These are phyloP conservation scores for Penicillium pulvis DNA, from an alignment of 495 filamentous ascomycete species.

Conservation along the genomic window DNA sequence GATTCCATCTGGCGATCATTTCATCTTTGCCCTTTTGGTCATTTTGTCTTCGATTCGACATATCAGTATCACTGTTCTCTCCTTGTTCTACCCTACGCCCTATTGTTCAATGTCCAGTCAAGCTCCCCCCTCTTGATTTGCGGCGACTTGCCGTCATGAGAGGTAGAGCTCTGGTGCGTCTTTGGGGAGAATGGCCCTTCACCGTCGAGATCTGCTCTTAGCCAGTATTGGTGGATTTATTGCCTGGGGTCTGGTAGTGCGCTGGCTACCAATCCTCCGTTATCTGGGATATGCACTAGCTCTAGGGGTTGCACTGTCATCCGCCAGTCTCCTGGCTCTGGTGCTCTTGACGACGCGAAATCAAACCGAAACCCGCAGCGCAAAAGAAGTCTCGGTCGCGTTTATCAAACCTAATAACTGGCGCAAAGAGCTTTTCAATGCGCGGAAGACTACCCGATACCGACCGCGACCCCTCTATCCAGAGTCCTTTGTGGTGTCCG, in stretches of 20 bases:
- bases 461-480: conserved; percentile 67
- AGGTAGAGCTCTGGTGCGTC: conserved; percentile 23
- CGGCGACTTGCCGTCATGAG: conserved; percentile 38
- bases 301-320: conserved; percentile 60
- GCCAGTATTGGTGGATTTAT: conserved; percentile 73
- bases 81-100: neutral
- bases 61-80: neutral
- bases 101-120: conserved; percentile 13
- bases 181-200: conserved; percentile 70
- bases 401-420: conserved; percentile 68
- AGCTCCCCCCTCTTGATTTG: conserved; percentile 24
- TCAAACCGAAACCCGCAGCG: conserved; percentile 30
- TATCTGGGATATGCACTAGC: conserved; percentile 80
- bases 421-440: conserved; percentile 64
- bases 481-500: conserved; percentile 76
- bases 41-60: conserved; percentile 2
- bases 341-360: conserved; percentile 61
- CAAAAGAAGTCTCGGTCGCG: conserved; percentile 45
- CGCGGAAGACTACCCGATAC: conserved; percentile 54
- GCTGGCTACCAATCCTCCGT: conserved; percentile 77
- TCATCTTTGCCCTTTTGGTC: neutral
- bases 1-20: conserved; percentile 5
- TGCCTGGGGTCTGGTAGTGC: conserved; percentile 79
- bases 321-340: conserved; percentile 53
- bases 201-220: conserved; percentile 71